These are phyloP conservation scores for Davidsoniella eucalypti DNA, from an alignment of 2,329 filamentous ascomycete genomes.

Conservation along the genomic window DNA sequence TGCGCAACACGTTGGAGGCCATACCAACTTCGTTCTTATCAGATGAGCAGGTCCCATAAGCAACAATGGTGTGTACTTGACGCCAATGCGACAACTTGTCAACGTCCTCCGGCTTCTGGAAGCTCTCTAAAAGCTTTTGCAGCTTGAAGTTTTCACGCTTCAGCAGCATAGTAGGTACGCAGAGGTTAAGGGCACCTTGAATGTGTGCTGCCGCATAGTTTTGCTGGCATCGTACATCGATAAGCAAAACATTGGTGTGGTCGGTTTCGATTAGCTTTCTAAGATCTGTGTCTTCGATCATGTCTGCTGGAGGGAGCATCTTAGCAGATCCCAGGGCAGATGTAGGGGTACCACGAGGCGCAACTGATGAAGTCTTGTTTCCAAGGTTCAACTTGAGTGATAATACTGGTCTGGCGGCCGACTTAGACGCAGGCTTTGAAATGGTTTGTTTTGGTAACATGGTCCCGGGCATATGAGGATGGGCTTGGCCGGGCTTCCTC, in stretches of 20 bases:
- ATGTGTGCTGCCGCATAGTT: constrained; percentile 65
- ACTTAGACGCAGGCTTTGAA: background rate
- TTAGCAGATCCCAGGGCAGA: constrained; percentile 3
- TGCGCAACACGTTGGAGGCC: constrained; percentile 78
- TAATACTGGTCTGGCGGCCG: constrained; percentile 19
- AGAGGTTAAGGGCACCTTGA: constrained; percentile 70
- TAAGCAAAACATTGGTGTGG: constrained; percentile 26
- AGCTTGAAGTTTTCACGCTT: constrained; percentile 85
- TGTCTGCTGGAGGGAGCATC: constrained; percentile 19
- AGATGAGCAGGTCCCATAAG: constrained; percentile 67
- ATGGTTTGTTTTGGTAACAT: background rate
- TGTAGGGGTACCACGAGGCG: background rate
- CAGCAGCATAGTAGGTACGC: constrained; percentile 83
- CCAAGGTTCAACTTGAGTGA: constrained; percentile 31
- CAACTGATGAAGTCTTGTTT: constrained; percentile 14
- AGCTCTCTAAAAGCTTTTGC: constrained; percentile 72
- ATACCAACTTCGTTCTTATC: constrained; percentile 66
- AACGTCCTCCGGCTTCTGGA: constrained; percentile 55
- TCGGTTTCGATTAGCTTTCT: constrained; percentile 35
- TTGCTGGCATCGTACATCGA: constrained; percentile 77
- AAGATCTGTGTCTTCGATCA: constrained; percentile 39
- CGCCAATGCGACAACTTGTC: constrained; percentile 63
- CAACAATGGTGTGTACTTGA: constrained; percentile 58
- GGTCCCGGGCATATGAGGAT: no score
- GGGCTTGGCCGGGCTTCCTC: background rate